Percentiles rank a stretch among this genome's conserved stretches.
These are phyloP conservation scores for Tetragonia tetragonoides DNA, from an alignment of 148 eudicot species.

Conservation along the genomic window DNA sequence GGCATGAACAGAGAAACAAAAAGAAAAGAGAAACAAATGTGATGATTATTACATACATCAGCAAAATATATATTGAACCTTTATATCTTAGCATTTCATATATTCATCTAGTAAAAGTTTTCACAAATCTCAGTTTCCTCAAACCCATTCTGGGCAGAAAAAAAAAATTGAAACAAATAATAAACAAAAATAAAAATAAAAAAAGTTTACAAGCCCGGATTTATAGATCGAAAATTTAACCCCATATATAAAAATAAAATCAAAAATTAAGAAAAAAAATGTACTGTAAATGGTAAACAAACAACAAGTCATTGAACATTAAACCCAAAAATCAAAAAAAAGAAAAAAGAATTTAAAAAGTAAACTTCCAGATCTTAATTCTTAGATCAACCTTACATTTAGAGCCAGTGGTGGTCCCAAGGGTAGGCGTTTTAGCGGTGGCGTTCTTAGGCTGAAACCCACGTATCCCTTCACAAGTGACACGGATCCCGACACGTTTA, in stretches of 20 bases:
- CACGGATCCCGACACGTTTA: conserved; percentile 62
- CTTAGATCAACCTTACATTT: conserved; percentile 95
- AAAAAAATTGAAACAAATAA: conserved; percentile 15
- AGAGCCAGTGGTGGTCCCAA: conserved; percentile 39
- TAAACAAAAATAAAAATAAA: not conserved
- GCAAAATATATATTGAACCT: not conserved
- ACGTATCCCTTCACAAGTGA: conserved; percentile 60
- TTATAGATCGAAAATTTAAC: conserved; percentile 20
- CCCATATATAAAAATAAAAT: conserved; percentile 21
- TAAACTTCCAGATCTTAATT: conserved; percentile 93
- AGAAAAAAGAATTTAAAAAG: conserved; percentile 38
- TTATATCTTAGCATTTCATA: conserved; percentile 11
- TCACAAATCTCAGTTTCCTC: conserved; percentile 22
- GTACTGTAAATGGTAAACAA: not conserved
- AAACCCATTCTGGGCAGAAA: conserved; percentile 24
- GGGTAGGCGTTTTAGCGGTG: conserved; percentile 33
- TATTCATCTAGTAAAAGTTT: conserved; percentile 20
- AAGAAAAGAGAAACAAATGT: not conserved
- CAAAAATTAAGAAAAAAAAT: conserved; percentile 11
- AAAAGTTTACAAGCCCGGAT: conserved; percentile 24
- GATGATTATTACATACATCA: no score
- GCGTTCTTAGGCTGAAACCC: conserved; percentile 49
- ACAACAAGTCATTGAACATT: not conserved
- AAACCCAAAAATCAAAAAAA: not conserved
- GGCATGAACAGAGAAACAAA: not conserved